Conservation (phyloP, 257 asterid genomes). For the Solanum arcanum region DNA sequence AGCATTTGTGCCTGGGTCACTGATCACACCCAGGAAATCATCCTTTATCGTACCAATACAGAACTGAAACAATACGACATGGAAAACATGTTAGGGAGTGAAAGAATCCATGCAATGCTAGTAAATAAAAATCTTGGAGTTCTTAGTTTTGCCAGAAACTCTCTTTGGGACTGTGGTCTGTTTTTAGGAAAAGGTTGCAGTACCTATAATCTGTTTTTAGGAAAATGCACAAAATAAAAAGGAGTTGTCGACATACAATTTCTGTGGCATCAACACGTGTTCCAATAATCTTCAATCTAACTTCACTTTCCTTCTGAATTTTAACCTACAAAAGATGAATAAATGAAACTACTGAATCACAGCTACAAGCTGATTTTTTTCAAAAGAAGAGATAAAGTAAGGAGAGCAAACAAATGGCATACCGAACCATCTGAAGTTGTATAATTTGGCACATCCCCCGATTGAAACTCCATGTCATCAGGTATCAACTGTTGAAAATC, state of each 20-base stretch:
- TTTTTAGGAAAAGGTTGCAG: background rate
- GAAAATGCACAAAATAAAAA: background rate
- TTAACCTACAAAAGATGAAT: constrained; percentile 17
- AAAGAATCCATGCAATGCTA: background rate
- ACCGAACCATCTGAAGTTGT: constrained; percentile 84
- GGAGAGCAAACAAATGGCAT: background rate
- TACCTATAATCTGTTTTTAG: background rate
- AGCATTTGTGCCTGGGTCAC: constrained; percentile 81
- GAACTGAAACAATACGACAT: constrained; percentile 35
- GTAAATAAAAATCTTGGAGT: background rate
- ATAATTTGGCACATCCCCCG: constrained; percentile 88
- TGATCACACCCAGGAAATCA: constrained; percentile 89
- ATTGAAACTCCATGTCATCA: constrained; percentile 94
- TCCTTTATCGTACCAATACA: constrained; percentile 93
- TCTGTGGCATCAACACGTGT: constrained; percentile 67
- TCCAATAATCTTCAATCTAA: constrained; percentile 36
- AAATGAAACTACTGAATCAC: background rate
- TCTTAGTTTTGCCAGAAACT: background rate
- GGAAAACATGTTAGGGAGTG: background rate
- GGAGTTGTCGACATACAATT: constrained; percentile 39
- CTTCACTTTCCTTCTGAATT: constrained; percentile 37
- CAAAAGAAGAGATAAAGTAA: background rate
- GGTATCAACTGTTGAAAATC: constrained; percentile 60
- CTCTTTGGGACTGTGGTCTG: background rate
- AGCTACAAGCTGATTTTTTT: background rate